Percentiles rank a stretch among this genome's conserved stretches.
These are phyloP conservation scores for Cantharellus cinnabarinus DNA, from an alignment of 768 basidiomycete genomes.

Conservation along the genomic window DNA sequence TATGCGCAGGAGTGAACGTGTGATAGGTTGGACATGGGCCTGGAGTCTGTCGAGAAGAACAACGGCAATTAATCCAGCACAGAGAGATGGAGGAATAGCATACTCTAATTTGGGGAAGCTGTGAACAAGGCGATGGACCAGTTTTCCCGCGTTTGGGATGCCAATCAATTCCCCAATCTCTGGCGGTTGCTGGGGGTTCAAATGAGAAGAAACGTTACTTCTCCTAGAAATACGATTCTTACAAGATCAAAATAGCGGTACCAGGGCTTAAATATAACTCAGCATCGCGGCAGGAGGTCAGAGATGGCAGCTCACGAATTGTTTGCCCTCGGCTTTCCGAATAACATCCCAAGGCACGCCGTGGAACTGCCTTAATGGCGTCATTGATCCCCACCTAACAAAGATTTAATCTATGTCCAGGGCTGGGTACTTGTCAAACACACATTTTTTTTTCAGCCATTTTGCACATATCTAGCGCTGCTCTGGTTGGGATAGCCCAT, in stretches of 20 bases:
- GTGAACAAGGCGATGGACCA: conserved; percentile 85
- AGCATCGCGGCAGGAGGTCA: background rate
- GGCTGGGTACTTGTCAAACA: background rate
- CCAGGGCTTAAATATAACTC: conserved; percentile 42
- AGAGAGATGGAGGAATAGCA: conserved; percentile 11
- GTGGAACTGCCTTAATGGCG: conserved; percentile 88
- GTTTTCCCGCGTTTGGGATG: conserved; percentile 76
- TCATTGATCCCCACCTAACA: conserved; percentile 91
- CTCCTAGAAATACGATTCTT: background rate
- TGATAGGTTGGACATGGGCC: conserved; percentile 93
- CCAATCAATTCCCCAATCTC: conserved; percentile 93
- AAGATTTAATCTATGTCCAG: conserved; percentile 3
- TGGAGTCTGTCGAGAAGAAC: conserved; percentile 35
- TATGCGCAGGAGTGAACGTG: conserved; percentile 75
- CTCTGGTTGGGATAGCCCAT: conserved; percentile 89
- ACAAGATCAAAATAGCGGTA: conserved; percentile 88
- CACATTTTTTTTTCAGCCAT: conserved; percentile 84
- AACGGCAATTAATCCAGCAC: background rate
- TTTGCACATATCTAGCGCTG: conserved; percentile 84
- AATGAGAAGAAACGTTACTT: background rate
- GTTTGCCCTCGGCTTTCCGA: conserved; percentile 85
- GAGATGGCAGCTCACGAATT: conserved; percentile 46
- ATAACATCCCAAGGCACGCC: conserved; percentile 71
- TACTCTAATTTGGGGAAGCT: conserved; percentile 89
- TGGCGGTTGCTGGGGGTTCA: conserved; percentile 34